Base-by-base conservation (phyloP, 2,329 filamentous ascomycete species). In the Mycosphaerelloides madeirae region DNA sequence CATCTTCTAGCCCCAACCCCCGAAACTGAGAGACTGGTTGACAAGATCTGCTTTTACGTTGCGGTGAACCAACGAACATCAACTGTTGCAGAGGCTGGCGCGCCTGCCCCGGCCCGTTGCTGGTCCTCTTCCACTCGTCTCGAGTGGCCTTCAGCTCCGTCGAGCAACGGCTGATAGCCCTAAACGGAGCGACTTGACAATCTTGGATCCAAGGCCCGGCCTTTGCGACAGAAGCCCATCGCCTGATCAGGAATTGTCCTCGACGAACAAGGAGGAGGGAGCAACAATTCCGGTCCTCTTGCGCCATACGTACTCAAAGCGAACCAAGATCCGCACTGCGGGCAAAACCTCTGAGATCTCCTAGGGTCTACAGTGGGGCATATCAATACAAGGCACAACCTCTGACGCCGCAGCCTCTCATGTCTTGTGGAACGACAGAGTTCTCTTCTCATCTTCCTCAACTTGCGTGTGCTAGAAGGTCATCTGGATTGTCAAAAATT, bases 121-220 rank as follows among this genome's bases (percentile, higher is more conserved):
- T 43, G 29, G 38, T 40, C 20, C 38, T 36, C 32, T 45, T 43
- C 39, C 31, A 43, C 41, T 36, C 41, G 46, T 43, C 19, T 38
- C 31, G 8, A 18, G 18, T 33, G 38, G 39, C 29, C 37, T 33
- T 34, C 15, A 29, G 41, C 33, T 44, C 34, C 44, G 44, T 46
- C 35, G 35, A 40, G 34, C 44, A 50, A 49, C 50, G 50, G 34
- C 42, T n/a, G 35, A 39, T 40, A 45, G 50, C 50, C 47, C 35
- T 42, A 25, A 19, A 44, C 41, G 39, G 22, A 42, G 41, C 37
- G 32, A 34, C 25, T 42, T 29, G 33, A 39, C 52, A 55, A 55
- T 55, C 47, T 55, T 47, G 52, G 52, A 53, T 48, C 34, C 39
- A 19, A 31, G 29, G 44, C 37, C 36, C 52, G 49, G 49, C 38